Conservation (phyloP, 2,329 filamentous ascomycete species). For the Aspergillus intermedius region DNA sequence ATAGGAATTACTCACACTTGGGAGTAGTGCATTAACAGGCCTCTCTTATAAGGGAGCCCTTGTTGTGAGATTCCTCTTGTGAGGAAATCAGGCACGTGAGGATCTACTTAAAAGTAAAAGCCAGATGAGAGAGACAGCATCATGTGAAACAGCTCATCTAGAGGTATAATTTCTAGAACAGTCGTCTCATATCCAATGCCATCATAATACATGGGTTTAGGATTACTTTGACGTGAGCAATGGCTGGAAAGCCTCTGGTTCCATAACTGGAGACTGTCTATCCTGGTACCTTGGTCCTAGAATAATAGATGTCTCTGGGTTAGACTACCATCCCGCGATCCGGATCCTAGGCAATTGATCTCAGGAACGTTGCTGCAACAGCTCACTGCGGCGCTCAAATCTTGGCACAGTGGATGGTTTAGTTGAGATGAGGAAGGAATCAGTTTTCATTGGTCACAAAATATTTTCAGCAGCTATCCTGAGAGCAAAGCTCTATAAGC, state of each 20-base stretch:
- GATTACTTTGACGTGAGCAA: background rate
- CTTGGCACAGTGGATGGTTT: background rate
- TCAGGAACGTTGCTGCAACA: background rate
- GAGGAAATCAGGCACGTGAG: constrained; percentile 3
- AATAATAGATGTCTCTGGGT: background rate
- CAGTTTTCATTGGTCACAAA: background rate
- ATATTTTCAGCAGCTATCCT: background rate
- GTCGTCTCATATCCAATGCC: background rate
- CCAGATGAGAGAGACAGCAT: background rate
- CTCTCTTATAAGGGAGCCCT: background rate
- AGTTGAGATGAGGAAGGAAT: background rate
- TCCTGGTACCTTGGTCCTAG: background rate
- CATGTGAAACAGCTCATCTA: background rate
- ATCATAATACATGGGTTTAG: constrained; percentile 1
- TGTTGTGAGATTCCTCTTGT: constrained; percentile 3
- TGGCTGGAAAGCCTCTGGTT: background rate
- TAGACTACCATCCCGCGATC: background rate
- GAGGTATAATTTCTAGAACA: constrained; percentile 1
- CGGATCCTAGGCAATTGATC: background rate
- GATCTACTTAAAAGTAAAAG: background rate
- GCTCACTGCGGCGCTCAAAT: background rate
- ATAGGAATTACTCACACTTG: constrained; percentile 1
- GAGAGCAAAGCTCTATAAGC: background rate
- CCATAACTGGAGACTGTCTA: background rate
- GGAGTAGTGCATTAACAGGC: background rate